Evolutionary conservation across 176 grass and related monocot genomes (phyloP).

Genomic region (Secale cereale): DNA sequence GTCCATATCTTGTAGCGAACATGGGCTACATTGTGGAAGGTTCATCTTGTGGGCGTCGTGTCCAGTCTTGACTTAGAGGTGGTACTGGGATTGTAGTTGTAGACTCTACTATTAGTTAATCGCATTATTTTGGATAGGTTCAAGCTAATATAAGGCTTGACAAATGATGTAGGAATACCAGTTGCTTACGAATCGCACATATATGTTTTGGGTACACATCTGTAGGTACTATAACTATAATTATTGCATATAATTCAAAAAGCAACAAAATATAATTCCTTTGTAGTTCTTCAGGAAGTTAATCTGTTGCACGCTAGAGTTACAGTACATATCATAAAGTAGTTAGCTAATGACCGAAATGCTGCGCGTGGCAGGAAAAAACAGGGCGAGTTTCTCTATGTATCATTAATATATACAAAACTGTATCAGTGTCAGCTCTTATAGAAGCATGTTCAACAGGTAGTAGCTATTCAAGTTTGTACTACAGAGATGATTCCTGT

Average conservation of each 20-base stretch:
- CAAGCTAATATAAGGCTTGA: not conserved
- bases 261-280: accelerated
- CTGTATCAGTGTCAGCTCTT: too few relatives aligned
- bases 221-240: not conserved
- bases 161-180: not conserved
- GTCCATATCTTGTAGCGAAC: not conserved
- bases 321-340: not conserved
- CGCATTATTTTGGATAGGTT: not conserved
- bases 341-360: too few relatives aligned
- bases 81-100: not conserved
- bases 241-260: not conserved
- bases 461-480: too few relatives aligned
- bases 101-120: not conserved
- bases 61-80: not conserved
- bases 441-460: too few relatives aligned
- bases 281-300: not conserved
- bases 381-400: too few relatives aligned
- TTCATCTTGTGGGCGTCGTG: not conserved
- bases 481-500: too few relatives aligned
- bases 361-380: too few relatives aligned
- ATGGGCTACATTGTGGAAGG: not conserved
- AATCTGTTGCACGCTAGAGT: not conserved
- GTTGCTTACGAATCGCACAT: not conserved
- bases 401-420: too few relatives aligned
- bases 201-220: not conserved